These are phyloP conservation scores for Excoecaria cochinchinensis DNA, from an alignment of 345 rosid genomes.

Conservation along the genomic window DNA sequence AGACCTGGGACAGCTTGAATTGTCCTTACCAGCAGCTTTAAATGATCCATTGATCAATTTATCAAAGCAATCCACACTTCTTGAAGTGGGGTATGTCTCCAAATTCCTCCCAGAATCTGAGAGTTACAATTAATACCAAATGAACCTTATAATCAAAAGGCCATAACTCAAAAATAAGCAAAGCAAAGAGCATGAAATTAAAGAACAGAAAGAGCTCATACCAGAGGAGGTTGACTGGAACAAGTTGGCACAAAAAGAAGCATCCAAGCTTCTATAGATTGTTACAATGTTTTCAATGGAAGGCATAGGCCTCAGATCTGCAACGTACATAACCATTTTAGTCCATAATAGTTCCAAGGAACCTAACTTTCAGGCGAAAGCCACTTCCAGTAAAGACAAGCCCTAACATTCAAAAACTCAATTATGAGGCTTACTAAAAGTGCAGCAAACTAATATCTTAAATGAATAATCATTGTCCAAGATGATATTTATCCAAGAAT, in stretches of 20 bases:
- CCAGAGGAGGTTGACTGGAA: conserved; percentile 33
- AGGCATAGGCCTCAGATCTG: conserved; percentile 55
- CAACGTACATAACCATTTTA: conserved; percentile 11
- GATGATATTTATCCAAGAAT: not conserved
- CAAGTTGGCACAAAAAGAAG: conserved; percentile 42
- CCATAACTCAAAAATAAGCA: not conserved
- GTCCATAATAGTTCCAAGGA: not conserved
- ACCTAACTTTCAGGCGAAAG: too few species aligned
- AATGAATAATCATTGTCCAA: not conserved
- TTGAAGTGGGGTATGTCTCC: conserved; percentile 12
- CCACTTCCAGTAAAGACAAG: not conserved
- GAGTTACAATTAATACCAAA: not conserved
- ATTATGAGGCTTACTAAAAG: not conserved
- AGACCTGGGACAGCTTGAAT: conserved; percentile 16
- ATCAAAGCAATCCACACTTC: not conserved
- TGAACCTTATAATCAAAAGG: not conserved
- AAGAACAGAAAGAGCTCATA: conserved; percentile 7
- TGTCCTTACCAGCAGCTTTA: conserved; percentile 14
- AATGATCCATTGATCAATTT: conserved; percentile 5
- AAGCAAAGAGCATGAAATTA: not conserved
- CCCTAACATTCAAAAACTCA: not conserved
- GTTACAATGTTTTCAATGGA: conserved; percentile 56
- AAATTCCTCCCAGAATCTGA: conserved; percentile 20
- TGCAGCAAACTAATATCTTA: not conserved
- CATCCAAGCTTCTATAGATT: conserved; percentile 64